These are phyloP conservation scores for Colletotrichum higginsianum DNA, from an alignment of 2,329 filamentous ascomycete species.

Conservation along the genomic window DNA sequence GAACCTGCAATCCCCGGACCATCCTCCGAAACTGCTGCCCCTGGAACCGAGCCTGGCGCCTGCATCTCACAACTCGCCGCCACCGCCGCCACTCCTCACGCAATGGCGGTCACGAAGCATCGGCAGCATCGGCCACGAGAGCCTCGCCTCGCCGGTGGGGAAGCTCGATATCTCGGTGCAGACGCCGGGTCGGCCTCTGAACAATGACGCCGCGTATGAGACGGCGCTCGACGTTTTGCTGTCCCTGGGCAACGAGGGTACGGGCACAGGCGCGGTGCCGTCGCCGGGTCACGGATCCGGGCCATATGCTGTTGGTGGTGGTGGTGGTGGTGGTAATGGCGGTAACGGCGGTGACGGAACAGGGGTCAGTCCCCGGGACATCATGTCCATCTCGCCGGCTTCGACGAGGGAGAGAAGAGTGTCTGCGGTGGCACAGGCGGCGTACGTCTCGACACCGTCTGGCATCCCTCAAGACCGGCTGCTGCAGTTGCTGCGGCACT, in stretches of 20 bases:
- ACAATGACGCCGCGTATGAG: conserved; percentile 47
- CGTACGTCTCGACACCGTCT: background rate
- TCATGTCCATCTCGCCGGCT: conserved; percentile 29
- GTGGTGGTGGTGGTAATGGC: too few species aligned
- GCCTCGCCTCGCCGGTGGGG: conserved; percentile 11
- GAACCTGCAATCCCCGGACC: background rate
- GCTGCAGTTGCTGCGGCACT: conserved; percentile 57
- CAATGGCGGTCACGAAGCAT: conserved; percentile 31
- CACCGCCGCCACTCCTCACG: background rate
- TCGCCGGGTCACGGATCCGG: conserved; percentile 9
- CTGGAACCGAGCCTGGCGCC: conserved; percentile 20
- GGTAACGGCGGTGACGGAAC: background rate
- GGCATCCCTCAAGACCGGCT: conserved; percentile 36
- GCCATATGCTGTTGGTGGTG: background rate
- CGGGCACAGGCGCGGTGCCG: background rate
- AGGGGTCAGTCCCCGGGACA: conserved; percentile 15
- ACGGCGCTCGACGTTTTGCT: conserved; percentile 53
- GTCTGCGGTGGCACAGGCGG: background rate
- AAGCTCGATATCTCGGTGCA: conserved; percentile 14
- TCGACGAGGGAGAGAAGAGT: background rate
- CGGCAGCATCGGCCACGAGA: conserved; percentile 19
- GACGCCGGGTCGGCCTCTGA: conserved; percentile 3
- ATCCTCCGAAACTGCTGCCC: conserved; percentile 9
- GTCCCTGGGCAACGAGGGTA: conserved; percentile 50
- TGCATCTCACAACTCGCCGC: background rate